These are phyloP conservation scores for Blastomyces parvus DNA, from an alignment of 2,329 filamentous ascomycete genomes.

Conservation along the genomic window DNA sequence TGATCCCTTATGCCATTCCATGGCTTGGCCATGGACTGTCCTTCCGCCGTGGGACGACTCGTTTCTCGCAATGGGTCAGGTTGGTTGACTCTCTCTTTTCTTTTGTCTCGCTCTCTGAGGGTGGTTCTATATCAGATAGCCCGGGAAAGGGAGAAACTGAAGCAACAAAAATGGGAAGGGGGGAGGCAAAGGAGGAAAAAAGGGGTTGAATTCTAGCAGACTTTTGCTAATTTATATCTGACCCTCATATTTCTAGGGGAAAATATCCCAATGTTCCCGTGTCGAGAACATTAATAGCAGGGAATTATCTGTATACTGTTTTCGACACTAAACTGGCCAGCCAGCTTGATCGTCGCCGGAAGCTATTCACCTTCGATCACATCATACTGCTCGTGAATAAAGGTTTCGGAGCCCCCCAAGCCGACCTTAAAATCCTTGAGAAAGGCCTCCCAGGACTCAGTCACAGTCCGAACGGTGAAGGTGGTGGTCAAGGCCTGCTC, in stretches of 20 bases:
- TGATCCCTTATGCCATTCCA: conserved; percentile 4
- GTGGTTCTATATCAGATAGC: neutral
- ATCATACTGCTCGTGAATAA: conserved; percentile 13
- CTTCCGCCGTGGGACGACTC: neutral
- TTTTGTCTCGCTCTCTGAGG: no score
- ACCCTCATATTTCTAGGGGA: conserved; percentile 1
- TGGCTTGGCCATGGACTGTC: conserved; percentile 2
- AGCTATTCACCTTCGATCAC: conserved; percentile 17
- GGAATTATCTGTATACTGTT: conserved; percentile 17
- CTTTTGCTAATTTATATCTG: neutral
- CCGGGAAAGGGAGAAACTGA: neutral
- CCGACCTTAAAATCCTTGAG: conserved; percentile 16
- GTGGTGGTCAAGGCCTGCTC: conserved; percentile 14
- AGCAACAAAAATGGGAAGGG: neutral
- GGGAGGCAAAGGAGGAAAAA: neutral
- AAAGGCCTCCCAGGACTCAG: conserved; percentile 13
- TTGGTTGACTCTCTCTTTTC: neutral
- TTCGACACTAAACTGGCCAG: conserved; percentile 19
- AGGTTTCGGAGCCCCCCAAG: conserved; percentile 15
- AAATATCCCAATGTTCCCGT: conserved; percentile 10
- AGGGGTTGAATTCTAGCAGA: neutral
- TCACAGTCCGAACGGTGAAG: conserved; percentile 6
- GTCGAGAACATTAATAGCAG: conserved; percentile 12
- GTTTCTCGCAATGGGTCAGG: conserved; percentile 1
- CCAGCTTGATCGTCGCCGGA: conserved; percentile 17